Evolutionary conservation across 106 monocot genomes (phyloP).

Genomic region (Acorus gramineus): DNA sequence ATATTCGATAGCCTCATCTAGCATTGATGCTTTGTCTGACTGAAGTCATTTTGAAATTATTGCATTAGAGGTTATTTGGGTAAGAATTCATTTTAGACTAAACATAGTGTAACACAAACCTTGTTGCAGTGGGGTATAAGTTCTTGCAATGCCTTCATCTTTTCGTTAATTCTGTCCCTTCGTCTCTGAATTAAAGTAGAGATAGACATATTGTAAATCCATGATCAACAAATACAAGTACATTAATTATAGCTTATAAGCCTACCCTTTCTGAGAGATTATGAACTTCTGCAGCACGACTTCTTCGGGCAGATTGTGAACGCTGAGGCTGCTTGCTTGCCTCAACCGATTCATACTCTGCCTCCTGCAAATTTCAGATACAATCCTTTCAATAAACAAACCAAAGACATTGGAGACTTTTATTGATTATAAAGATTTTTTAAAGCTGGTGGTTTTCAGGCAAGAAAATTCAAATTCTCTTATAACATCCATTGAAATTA

Average conservation of each 20-base stretch:
- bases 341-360: slow-evolving; percentile 44
- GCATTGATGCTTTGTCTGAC: slow-evolving; percentile 84
- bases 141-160: slow-evolving; percentile 93
- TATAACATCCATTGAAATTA: no score
- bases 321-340: slow-evolving; percentile 25
- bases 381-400: not conserved
- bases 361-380: slow-evolving; percentile 34
- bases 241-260: not conserved
- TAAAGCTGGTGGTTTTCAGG: no score
- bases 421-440: no score
- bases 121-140: slow-evolving; percentile 95
- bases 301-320: slow-evolving; percentile 43
- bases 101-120: slow-evolving; percentile 11
- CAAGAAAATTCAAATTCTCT: no score
- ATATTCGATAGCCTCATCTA: slow-evolving; percentile 85
- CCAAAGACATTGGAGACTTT: not conserved
- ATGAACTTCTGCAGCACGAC: slow-evolving; percentile 84
- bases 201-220: not conserved
- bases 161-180: slow-evolving; percentile 93
- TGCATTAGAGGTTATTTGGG: not conserved
- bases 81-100: no score
- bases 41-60: slow-evolving; percentile 12
- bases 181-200: slow-evolving; percentile 45
- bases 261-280: slow-evolving; percentile 90
- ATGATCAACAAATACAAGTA: not conserved